Base-by-base conservation (phyloP, 140 eudicot genomes). In the Oenanthe javanica region DNA sequence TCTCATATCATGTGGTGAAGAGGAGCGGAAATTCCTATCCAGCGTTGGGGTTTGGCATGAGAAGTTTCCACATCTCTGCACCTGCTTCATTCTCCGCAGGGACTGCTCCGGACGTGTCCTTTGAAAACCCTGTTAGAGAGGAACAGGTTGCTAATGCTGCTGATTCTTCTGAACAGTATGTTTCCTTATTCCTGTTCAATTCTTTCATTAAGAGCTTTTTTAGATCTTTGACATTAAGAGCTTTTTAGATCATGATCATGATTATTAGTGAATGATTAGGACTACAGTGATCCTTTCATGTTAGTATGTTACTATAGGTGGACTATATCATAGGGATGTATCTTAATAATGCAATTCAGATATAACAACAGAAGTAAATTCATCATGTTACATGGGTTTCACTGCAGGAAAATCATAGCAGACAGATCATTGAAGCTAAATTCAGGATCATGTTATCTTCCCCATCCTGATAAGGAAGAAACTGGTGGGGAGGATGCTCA, bases 401-500 rank as follows among this genome's bases (percentile, higher is more conserved):
- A 84, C 78, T 85, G 61, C 85, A 94, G 97, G 85, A 89, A 86
- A n/a, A 75, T 47, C 47, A 73, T 84, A 72, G 69, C 79, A 5
- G 85, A 80, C 77, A 87, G 97, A 86, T 71, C 84, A 45, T 79
- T 92, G 73, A 91, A 92, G 85, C 86, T 95, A 51, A 82, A 84
- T 64, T 92, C 97, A 42, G 99, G 93, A 76, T 92, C 99, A 43
- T 95, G 95, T 84, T 95, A 92, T 84, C 88, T 95, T 47, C 99
- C 99, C 14, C 97, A 92, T 85, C 97, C 97, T n/a, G 99, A 92
- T 48, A 92, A 92, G 85, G 97, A 89, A 85, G 96, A 91, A 75
- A 92, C 95, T 16, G 97, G 97, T 57, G 99, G 99, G n/a, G 99
- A 95, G 81, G 99, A 95, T 83, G 99, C 99, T 47, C 99, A 95